A percentile compares a stretch with the other conserved stretches of the same genome.
These are phyloP conservation scores for Coniochaeta prunicola DNA, from an alignment of 2,329 filamentous ascomycete species.

Conservation along the genomic window DNA sequence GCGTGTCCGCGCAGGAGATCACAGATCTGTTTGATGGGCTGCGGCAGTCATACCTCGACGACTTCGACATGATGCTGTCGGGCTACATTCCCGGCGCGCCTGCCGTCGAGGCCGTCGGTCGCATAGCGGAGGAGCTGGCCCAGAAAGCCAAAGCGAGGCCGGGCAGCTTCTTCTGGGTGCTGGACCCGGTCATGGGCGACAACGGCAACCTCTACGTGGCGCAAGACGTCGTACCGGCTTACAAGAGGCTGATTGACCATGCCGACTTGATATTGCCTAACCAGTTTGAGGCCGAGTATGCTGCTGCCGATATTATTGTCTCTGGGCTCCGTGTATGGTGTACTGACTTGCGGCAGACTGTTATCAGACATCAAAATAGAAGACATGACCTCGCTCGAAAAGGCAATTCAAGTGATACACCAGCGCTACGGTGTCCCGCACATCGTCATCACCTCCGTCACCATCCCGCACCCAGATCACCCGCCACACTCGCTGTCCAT, in stretches of 20 bases:
- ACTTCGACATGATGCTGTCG: constrained; percentile 91
- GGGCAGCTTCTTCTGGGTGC: constrained; percentile 89
- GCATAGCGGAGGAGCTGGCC: constrained; percentile 75
- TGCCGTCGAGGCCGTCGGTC: constrained; percentile 75
- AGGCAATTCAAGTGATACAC: constrained; percentile 74
- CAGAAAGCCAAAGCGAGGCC: constrained; percentile 52
- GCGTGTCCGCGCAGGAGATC: constrained; percentile 75
- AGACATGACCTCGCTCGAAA: constrained; percentile 63
- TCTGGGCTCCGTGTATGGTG: neutral
- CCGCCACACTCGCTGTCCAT: constrained; percentile 54
- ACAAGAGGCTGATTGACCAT: constrained; percentile 69
- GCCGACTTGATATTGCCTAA: constrained; percentile 93
- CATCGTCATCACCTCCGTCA: constrained; percentile 86
- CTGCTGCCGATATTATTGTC: neutral
- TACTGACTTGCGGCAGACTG: constrained; percentile 45
- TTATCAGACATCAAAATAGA: constrained; percentile 79
- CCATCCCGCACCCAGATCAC: constrained; percentile 49
- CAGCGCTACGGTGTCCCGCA: constrained; percentile 71
- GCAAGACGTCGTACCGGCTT: constrained; percentile 84
- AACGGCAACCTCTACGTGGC: constrained; percentile 88
- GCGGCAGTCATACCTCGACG: constrained; percentile 72
- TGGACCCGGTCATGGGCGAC: constrained; percentile 98
- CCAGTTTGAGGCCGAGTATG: constrained; percentile 90
- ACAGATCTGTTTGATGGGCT: constrained; percentile 77
- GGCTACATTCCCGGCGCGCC: constrained; percentile 89